Evolutionary conservation across 768 basidiomycete species (phyloP), one percentile per base, ranked within the genome.

Genomic region (Tricholomella constricta): DNA sequence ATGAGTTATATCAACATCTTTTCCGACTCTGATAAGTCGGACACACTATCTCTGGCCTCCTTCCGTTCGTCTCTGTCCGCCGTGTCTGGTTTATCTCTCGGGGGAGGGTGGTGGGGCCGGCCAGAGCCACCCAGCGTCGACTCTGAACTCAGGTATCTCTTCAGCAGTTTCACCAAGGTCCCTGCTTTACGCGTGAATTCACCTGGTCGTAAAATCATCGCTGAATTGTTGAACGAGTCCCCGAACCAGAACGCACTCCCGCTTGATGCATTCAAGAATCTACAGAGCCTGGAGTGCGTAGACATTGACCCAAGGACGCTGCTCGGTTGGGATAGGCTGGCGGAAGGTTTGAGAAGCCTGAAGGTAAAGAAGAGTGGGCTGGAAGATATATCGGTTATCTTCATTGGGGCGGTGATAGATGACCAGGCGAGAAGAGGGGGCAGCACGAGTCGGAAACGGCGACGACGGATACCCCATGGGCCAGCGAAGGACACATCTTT

Each of bases 131-230:
- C 79, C 10, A 79, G 65, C 54, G 70, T 89, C 58, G 88, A 94
- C 50, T 65, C 75, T 2, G 89, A 93, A 62, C 84, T 96, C 67
- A 93, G 85, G 66, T 92, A 86, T 69, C 79, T 95, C 56, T 96
- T 85, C 73, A 92, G 91, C 66, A 82, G 86, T 65, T 92, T 96
- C 74, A 97, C 92, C 38, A 93, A 90, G 70, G 75, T 97, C 0
- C 94, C 94, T 14, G 87, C 92, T 1, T 75, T 96, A 34, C 72
- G 77, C 6, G 70, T 95, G 50, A 78, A 75, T 54, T 78, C 86
- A 2, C 88, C 89, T 0, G 81, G 81, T 40, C 77, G 78, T 43
- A 84, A 82, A 50, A 70, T 83, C 59, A 85, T 95, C 22, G 66
- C 79, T 5, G 92, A 92, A 65, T 77, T 92, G 10, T 73, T 78